phyloP scores from a whole-genome alignment of 805 yeast species.

The Peterozyma toletana region DNA sequence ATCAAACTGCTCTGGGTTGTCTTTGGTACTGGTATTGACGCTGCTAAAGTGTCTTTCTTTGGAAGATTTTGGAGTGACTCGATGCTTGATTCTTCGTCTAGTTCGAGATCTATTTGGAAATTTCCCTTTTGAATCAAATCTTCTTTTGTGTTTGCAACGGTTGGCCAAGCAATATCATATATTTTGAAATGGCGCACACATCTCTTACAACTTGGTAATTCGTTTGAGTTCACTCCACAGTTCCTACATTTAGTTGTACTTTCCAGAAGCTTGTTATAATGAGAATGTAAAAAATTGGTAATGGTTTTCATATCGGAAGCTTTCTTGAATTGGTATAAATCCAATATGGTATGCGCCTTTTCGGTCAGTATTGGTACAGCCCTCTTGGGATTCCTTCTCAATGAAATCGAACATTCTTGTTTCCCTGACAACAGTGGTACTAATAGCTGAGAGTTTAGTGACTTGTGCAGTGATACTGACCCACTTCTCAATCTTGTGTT shows the following conservation, averaged over 20 bases:
- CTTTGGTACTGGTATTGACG: too few relatives aligned
- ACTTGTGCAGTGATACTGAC: too few relatives aligned
- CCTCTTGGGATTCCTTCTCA: too few relatives aligned
- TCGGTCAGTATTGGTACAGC: too few relatives aligned
- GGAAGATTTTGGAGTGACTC: too few relatives aligned
- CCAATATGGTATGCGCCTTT: not conserved
- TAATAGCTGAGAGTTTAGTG: too few relatives aligned
- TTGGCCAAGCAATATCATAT: conserved; percentile 11
- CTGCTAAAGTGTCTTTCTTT: too few relatives aligned
- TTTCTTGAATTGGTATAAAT: not conserved
- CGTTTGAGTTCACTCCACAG: not conserved
- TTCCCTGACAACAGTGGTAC: too few relatives aligned
- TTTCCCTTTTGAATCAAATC: not conserved
- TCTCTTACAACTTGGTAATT: conserved; percentile 14
- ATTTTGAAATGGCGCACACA: conserved; percentile 20
- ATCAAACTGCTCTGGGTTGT: too few relatives aligned
- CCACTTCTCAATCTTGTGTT: too few relatives aligned
- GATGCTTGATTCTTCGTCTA: too few relatives aligned
- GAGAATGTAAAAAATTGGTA: not conserved
- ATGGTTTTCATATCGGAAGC: not conserved
- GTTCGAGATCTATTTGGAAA: not conserved
- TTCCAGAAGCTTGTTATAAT: not conserved
- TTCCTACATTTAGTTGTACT: not conserved
- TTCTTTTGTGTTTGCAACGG: not conserved
- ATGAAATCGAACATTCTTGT: too few relatives aligned